These are phyloP conservation scores for Aspergillus carlsbadensis DNA, from an alignment of 495 filamentous ascomycete species.

Conservation along the genomic window DNA sequence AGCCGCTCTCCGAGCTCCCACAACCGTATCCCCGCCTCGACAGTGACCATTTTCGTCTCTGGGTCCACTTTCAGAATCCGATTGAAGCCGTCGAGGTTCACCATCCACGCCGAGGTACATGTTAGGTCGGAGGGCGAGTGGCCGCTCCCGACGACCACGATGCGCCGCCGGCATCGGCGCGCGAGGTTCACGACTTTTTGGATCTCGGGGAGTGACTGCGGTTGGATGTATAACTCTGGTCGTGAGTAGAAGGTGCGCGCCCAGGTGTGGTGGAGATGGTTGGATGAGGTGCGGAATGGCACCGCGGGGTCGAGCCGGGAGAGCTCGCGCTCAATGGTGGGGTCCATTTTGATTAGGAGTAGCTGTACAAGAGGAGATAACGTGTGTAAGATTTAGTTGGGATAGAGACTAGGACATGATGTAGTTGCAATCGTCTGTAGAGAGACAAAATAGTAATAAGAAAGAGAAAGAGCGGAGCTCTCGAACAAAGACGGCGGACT, in stretches of 20 bases:
- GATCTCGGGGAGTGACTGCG: slow-evolving; percentile 73
- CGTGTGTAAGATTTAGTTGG: background rate
- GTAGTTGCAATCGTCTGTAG: background rate
- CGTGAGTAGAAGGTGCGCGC: slow-evolving; percentile 84
- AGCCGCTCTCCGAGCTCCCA: slow-evolving; percentile 65
- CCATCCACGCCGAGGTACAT: slow-evolving; percentile 90
- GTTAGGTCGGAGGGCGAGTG: slow-evolving; percentile 93
- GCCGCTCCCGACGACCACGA: slow-evolving; percentile 78
- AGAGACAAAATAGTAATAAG: background rate
- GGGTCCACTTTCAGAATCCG: slow-evolving; percentile 66
- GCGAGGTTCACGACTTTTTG: slow-evolving; percentile 81
- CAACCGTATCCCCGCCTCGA: slow-evolving; percentile 84
- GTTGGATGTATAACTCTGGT: slow-evolving; percentile 87
- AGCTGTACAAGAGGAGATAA: background rate
- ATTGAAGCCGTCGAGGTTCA: slow-evolving; percentile 86
- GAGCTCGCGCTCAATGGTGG: slow-evolving; percentile 50
- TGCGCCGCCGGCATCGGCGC: slow-evolving; percentile 71
- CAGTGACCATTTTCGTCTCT: slow-evolving; percentile 61
- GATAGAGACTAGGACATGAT: background rate
- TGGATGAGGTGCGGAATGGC: slow-evolving; percentile 71
- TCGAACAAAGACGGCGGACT: background rate
- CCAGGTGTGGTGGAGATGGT: slow-evolving; percentile 91
- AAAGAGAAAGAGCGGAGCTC: background rate
- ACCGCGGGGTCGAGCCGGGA: slow-evolving; percentile 55
- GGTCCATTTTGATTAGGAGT: slow-evolving; percentile 41